These are phyloP conservation scores for Fagopyrum tataricum DNA, from an alignment of 148 eudicot genomes.

Conservation along the genomic window DNA sequence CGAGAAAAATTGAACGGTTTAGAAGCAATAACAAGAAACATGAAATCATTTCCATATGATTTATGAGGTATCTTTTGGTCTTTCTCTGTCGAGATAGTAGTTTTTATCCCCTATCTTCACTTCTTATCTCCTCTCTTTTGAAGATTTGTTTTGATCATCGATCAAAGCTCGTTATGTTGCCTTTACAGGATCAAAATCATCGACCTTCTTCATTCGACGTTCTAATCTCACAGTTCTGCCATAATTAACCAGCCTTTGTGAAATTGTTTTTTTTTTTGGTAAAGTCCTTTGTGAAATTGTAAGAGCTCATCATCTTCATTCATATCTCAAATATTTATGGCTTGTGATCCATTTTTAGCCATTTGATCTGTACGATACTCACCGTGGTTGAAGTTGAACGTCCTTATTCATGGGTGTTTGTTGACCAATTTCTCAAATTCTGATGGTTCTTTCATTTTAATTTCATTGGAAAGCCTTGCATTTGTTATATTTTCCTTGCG, in stretches of 20 bases:
- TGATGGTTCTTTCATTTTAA: neutral
- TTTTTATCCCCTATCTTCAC: neutral
- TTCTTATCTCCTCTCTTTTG: neutral
- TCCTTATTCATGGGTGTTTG: neutral
- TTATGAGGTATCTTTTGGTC: neutral
- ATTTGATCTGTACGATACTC: neutral
- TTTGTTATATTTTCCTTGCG: neutral
- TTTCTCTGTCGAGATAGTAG: neutral
- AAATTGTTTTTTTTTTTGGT: neutral
- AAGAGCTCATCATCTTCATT: neutral
- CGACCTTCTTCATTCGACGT: neutral
- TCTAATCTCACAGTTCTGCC: neutral
- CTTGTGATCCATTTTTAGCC: neutral
- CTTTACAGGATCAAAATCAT: neutral
- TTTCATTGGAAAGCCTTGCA: neutral
- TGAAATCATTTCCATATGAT: conserved; percentile 3
- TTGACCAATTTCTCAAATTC: neutral
- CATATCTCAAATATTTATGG: neutral
- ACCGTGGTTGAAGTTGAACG: neutral
- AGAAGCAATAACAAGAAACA: neutral
- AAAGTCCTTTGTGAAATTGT: neutral
- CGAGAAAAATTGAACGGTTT: neutral
- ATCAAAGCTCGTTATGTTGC: neutral
- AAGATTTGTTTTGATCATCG: neutral
- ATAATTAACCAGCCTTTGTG: neutral